phyloP scores from a whole-genome alignment of 225 moss, liverwort and hornwort species.

The Asterella californica region DNA sequence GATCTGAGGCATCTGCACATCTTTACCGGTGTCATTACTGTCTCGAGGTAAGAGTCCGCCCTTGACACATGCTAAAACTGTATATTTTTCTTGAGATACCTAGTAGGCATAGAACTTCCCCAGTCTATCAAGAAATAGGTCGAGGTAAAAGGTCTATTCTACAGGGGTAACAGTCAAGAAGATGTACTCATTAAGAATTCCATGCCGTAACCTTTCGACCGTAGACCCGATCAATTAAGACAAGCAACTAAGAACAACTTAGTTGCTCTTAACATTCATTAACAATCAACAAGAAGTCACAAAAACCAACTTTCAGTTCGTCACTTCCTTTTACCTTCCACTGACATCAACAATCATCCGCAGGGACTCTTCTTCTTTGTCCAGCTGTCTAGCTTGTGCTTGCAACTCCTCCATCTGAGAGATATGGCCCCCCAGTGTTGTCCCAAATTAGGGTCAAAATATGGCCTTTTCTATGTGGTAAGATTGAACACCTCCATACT shows the following conservation, averaged over 20 bases:
- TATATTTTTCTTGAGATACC: neutral
- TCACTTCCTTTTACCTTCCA: constrained; percentile 20
- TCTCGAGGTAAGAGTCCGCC: neutral
- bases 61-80: neutral
- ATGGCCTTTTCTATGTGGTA: neutral
- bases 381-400: constrained; percentile 35
- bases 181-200: neutral
- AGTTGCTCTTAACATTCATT: no score
- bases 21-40: neutral
- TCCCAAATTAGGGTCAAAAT: neutral
- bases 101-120: neutral
- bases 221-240: neutral
- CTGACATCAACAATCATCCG: constrained; percentile 36
- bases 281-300: neutral
- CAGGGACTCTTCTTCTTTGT: constrained; percentile 47
- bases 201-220: neutral
- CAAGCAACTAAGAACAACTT: no score
- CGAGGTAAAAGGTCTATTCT: neutral
- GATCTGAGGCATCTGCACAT: constrained; percentile 29
- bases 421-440: neutral
- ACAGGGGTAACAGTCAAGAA: neutral
- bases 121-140: neutral
- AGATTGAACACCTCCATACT: neutral
- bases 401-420: constrained; percentile 44
- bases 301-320: neutral